Conservation (phyloP, 345 rosid genomes). For the Linum tenue region DNA sequence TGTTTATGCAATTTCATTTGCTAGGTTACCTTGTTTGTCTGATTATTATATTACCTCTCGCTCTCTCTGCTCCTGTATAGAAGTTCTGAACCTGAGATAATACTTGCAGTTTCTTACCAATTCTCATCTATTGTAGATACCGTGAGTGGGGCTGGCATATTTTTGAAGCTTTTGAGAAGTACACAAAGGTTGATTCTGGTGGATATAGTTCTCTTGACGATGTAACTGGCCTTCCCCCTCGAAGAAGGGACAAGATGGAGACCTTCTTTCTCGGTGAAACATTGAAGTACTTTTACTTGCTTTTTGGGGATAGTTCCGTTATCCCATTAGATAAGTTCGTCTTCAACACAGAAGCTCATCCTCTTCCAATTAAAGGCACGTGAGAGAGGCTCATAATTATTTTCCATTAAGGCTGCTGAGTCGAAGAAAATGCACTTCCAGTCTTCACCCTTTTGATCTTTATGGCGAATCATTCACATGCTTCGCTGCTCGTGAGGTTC, state of each 20-base stretch:
- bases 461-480: slow-evolving; percentile 1
- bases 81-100: no score
- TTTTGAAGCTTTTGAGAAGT: slow-evolving; percentile 81
- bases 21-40: slow-evolving; percentile 10
- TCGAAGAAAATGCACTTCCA: slow-evolving; percentile 10
- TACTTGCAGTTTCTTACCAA: slow-evolving; percentile 1
- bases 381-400: slow-evolving; percentile 12
- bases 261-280: slow-evolving; percentile 92
- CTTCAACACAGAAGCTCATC: slow-evolving; percentile 94
- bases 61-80: not conserved
- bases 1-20: slow-evolving; percentile 14
- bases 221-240: slow-evolving; percentile 79
- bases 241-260: slow-evolving; percentile 83
- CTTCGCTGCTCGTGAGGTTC: slow-evolving; percentile 7
- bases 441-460: not conserved
- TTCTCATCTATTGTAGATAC: slow-evolving; percentile 39
- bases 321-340: slow-evolving; percentile 76
- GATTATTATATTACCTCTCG: not conserved
- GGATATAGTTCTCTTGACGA: slow-evolving; percentile 81
- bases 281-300: slow-evolving; percentile 77
- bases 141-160: slow-evolving; percentile 97
- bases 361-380: slow-evolving; percentile 51
- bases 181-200: slow-evolving; percentile 70
- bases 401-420: slow-evolving; percentile 4
- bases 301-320: slow-evolving; percentile 65